Conservation (phyloP, 108 stramenopile species). For the Discostella pseudostelligera region DNA sequence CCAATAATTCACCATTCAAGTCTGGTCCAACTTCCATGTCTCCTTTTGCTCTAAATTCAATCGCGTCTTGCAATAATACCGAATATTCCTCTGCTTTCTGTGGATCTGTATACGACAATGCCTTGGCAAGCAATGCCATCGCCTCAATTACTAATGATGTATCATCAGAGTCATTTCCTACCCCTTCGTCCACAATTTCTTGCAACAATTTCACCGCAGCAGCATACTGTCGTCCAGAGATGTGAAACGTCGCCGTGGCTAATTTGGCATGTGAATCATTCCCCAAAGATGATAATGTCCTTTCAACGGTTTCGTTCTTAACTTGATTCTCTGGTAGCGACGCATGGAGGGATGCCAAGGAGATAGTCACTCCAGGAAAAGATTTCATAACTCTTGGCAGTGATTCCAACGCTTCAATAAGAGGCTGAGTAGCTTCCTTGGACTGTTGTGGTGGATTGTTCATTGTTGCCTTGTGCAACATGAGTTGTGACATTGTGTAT, state of each 20-base stretch:
- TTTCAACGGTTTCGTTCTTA: slow-evolving; percentile 23
- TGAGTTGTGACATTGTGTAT: slow-evolving; percentile 33
- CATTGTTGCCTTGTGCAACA: slow-evolving; percentile 27
- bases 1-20: slow-evolving; percentile 58
- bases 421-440: slow-evolving; percentile 10
- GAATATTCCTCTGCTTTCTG: slow-evolving; percentile 41
- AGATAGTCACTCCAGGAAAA: slow-evolving; percentile 55
- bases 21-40: slow-evolving; percentile 18
- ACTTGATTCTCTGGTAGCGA: slow-evolving; percentile 2
- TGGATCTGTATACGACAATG: slow-evolving; percentile 56
- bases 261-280: slow-evolving; percentile 20
- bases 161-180: slow-evolving; percentile 20
- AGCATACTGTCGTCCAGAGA: slow-evolving; percentile 56
- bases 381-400: slow-evolving; percentile 54
- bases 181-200: slow-evolving; percentile 20
- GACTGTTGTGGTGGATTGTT: slow-evolving; percentile 10
- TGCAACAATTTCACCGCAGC: slow-evolving; percentile 61
- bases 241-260: slow-evolving; percentile 50
- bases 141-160: slow-evolving; percentile 12
- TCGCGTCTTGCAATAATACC: slow-evolving; percentile 24
- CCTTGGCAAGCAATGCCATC: slow-evolving; percentile 56
- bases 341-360: slow-evolving; percentile 52
- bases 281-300: slow-evolving; percentile 22
- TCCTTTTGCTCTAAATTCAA: not conserved
- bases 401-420: slow-evolving; percentile 53